Base-by-base conservation (phyloP, 2,329 filamentous ascomycete species). In the Colletotrichum sp. region DNA sequence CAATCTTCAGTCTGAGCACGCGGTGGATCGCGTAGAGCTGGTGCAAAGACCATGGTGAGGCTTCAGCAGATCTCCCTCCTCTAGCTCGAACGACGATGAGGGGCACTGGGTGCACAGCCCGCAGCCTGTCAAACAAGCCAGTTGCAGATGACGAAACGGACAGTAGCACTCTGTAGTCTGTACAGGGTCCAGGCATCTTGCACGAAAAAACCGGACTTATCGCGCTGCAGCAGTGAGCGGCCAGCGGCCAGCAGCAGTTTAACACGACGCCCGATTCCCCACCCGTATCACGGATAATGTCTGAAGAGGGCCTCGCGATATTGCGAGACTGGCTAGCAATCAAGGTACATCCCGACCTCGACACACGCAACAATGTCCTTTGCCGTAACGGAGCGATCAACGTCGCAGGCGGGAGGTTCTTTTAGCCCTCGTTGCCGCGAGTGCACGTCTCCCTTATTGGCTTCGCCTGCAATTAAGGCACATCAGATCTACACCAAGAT, bases 141-240 rank as follows among this genome's bases (percentile, higher is more conserved):
- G 65, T 69, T 52, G 71, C 71, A 60, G 65, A 76, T 69, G 64
- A 72, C 74, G 70, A 76, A 73, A 74, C 74, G 65, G 61, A 59
- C 67, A 34, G 71, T 71, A 74, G 60, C 48, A 67, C 32, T 59
- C 52, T 13, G 24, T 60, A 68, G 30, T 68, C 13, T 28, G 30
- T 70, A 63, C 74, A 76, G 59, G 71, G 74, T 65, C 59, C 71
- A 74, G 70, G 69, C 70, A 57, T 75, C 69, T 43, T 67, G 48
- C 30, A 36, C 61, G 63, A 67, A 26, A 39, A 71, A 8, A 60
- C 55, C 67, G 64, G 59, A 48, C 73, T 75, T 67, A 61, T 72
- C 73, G 57, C 55, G 39, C 67, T 60, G 67, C 67, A 61, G 67
- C 55, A 43, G 34, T 24, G 65, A 36, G 30, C 67, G 48, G 32